phyloP scores from a whole-genome alignment of 2,329 filamentous ascomycete species.

The Pyrenophora tritici-repentis region DNA sequence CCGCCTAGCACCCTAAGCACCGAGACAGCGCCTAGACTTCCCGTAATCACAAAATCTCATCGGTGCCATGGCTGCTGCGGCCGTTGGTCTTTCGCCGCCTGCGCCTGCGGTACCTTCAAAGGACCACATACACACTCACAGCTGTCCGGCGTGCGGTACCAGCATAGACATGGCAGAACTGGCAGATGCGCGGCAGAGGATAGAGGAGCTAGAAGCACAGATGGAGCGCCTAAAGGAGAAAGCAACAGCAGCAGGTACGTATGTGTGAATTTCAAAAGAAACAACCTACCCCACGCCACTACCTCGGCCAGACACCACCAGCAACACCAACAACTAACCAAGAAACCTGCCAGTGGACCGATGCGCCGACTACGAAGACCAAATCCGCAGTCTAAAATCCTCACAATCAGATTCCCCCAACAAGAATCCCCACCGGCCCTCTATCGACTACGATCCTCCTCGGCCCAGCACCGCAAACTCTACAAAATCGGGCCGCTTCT shows the following conservation, averaged over 20 bases:
- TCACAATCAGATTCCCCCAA: conserved; percentile 23
- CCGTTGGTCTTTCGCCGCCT: conserved; percentile 20
- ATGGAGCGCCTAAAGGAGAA: conserved; percentile 73
- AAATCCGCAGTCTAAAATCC: conserved; percentile 62
- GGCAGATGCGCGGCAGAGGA: conserved; percentile 31
- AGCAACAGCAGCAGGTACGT: conserved; percentile 64
- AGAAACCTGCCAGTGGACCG: conserved; percentile 53
- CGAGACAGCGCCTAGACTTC: background rate
- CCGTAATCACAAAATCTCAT: background rate
- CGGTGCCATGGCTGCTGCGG: conserved; percentile 28
- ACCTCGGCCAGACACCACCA: background rate
- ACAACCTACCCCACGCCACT: background rate
- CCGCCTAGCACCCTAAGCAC: background rate
- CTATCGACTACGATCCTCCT: conserved; percentile 27
- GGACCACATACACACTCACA: conserved; percentile 23
- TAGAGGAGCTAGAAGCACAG: conserved; percentile 69
- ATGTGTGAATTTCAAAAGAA: background rate
- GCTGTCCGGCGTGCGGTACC: conserved; percentile 42
- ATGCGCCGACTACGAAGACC: conserved; percentile 79
- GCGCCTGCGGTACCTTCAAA: conserved; percentile 28
- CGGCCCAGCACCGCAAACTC: conserved; percentile 38
- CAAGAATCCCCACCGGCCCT: conserved; percentile 17
- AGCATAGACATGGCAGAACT: conserved; percentile 20
- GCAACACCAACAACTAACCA: conserved; percentile 6
- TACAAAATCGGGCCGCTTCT: conserved; percentile 48